Evolutionary conservation across 2,329 filamentous ascomycete species (phyloP).

Genomic region (Talaromyces sp.): DNA sequence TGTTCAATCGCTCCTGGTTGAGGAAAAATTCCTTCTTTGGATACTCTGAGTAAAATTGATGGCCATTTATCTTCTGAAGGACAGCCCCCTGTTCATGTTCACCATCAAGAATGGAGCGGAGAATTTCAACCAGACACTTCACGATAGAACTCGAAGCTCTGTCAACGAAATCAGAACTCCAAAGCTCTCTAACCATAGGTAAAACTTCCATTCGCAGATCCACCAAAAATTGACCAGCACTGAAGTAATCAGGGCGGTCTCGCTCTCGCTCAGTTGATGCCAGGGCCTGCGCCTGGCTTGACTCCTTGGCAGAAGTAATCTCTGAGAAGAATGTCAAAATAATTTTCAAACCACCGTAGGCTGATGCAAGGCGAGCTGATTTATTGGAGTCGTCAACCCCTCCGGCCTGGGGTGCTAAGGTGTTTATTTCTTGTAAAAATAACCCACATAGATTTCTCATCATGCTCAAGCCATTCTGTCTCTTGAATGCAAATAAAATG

Average conservation of each 20-base stretch:
- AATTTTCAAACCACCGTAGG: conserved; percentile 67
- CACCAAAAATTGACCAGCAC: conserved; percentile 73
- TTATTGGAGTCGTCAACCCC: conserved; percentile 40
- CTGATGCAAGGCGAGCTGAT: conserved; percentile 47
- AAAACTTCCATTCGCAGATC: conserved; percentile 79
- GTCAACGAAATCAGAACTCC: conserved; percentile 81
- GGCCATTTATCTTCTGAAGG: conserved; percentile 58
- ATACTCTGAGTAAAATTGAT: conserved; percentile 46
- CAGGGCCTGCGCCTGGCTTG: conserved; percentile 59
- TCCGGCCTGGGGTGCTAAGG: conserved; percentile 44
- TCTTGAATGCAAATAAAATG: conserved; percentile 82
- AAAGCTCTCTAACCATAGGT: conserved; percentile 71
- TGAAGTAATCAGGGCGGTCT: conserved; percentile 59
- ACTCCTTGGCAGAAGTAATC: conserved; percentile 75
- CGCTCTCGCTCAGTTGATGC: conserved; percentile 53
- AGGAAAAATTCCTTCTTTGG: conserved; percentile 53
- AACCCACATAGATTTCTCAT: conserved; percentile 69
- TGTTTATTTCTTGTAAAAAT: conserved; percentile 61
- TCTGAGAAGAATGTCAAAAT: conserved; percentile 78
- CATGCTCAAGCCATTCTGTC: conserved; percentile 69
- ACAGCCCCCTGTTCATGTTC: conserved; percentile 68
- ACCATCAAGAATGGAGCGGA: conserved; percentile 73
- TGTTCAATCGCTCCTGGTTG: conserved; percentile 47
- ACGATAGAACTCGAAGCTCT: conserved; percentile 74
- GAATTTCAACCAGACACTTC: conserved; percentile 75